Evolutionary conservation across 2,329 filamentous ascomycete genomes (phyloP), one percentile per base, ranked within the genome.

Genomic region (Gnomoniopsis smithogilvyi): DNA sequence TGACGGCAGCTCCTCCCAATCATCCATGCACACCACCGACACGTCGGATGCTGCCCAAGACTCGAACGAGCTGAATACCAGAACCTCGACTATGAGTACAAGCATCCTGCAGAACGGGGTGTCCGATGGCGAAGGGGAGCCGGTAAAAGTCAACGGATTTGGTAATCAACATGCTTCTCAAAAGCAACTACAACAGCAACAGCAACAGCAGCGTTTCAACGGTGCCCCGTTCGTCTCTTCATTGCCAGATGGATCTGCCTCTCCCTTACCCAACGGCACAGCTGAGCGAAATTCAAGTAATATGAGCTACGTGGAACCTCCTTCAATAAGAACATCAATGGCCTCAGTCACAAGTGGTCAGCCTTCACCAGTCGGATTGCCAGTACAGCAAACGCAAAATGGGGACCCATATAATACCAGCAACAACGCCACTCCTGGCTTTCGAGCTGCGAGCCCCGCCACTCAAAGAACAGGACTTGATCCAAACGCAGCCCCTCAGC

Each of bases 31-130:
- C 70, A 78, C 78, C 62, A 83, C 81, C 61, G 76, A 79, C 67
- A 73, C 73, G 61, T 84, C 79, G 64, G 80, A 78, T 66, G 69
- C 72, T 49, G 72, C 70, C 62, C 73, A 72, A 64, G 76, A 73
- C 65, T 69, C 75, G 71, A 75, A 78, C 74, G 79, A 75, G 60
- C 68, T 71, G 65, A 64, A 62, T 50, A 70, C 67, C 74, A 76
- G 71, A 43, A 62, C 56, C 51, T 62, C 63, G 47, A 62, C 63
- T 75, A 68, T 64, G 66, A 65, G 80, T 73, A 82, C 87, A 74
- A 83, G 78, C 71, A 80, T 83, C 41, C 68, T 84, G 68, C 79
- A 81, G 65, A 86, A 87, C 69, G 83, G 80, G 64, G 78, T 77
- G 65, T 75, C 78, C 59, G 68, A 69, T 62, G 71, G 72, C 58